Evolutionary conservation across 225 moss, liverwort and hornwort genomes (phyloP).

Genomic region (Physcomitrium patens): DNA sequence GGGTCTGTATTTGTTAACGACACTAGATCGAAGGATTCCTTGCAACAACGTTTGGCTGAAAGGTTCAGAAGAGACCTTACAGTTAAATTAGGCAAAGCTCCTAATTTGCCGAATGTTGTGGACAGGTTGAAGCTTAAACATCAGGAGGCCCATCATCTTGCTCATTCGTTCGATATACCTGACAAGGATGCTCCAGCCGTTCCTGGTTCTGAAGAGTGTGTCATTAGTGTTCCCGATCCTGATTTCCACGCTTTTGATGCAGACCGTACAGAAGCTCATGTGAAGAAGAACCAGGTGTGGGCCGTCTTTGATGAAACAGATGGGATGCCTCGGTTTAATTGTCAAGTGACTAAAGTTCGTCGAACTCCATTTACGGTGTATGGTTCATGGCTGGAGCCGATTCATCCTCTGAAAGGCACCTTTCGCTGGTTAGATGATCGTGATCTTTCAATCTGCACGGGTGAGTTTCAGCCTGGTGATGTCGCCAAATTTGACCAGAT

Average conservation of each 20-base stretch:
- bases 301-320: conserved; percentile 71
- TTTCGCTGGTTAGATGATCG: conserved; percentile 34
- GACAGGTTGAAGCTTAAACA: too few species aligned
- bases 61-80: conserved; percentile 21
- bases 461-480: conserved; percentile 56
- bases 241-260: conserved; percentile 63
- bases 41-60: conserved; percentile 22
- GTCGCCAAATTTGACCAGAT: conserved; percentile 30
- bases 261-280: conserved; percentile 46
- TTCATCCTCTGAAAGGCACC: background rate
- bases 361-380: conserved; percentile 49
- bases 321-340: conserved; percentile 79
- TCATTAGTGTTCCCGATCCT: conserved; percentile 52
- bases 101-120: too few species aligned
- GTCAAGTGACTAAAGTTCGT: conserved; percentile 33
- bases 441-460: conserved; percentile 43
- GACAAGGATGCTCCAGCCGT: background rate
- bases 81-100: background rate
- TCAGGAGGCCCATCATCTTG: too few species aligned
- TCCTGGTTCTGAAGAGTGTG: conserved; percentile 14
- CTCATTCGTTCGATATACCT: too few species aligned
- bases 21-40: conserved; percentile 2
- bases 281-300: conserved; percentile 63
- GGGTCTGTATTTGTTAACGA: conserved; percentile 34
- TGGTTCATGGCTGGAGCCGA: conserved; percentile 46